These are phyloP conservation scores for Hordeum marinum DNA, from an alignment of 176 grass and related monocot species.

Conservation along the genomic window DNA sequence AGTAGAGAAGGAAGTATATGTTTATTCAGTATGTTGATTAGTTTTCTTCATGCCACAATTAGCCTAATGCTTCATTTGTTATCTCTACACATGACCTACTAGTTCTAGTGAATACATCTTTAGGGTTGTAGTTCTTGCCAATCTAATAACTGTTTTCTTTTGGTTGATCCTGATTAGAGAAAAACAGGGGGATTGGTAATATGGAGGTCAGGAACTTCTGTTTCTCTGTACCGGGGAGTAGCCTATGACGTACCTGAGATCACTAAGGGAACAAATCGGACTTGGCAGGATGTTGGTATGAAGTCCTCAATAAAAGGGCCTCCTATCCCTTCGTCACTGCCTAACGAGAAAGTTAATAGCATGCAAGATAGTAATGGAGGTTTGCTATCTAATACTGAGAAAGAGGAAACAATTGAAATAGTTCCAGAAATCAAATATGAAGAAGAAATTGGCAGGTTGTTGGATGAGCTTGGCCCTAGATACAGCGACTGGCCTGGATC, in stretches of 20 bases:
- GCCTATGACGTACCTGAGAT: slow-evolving; percentile 49
- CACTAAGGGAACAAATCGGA: slow-evolving; percentile 37
- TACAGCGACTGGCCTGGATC: slow-evolving; percentile 87
- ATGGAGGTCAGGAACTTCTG: slow-evolving; percentile 90
- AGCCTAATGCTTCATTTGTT: neutral
- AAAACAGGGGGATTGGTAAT: slow-evolving; percentile 96
- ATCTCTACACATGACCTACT: neutral
- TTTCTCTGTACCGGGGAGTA: slow-evolving; percentile 86
- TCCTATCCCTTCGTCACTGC: slow-evolving; percentile 5
- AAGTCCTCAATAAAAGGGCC: slow-evolving; percentile 29
- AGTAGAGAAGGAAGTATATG: neutral
- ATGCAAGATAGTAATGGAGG: slow-evolving; percentile 15
- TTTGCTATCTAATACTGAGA: slow-evolving; percentile 22
- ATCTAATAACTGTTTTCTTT: slow-evolving; percentile 29
- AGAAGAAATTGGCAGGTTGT: slow-evolving; percentile 74
- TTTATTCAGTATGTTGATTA: neutral
- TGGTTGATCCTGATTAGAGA: slow-evolving; percentile 48
- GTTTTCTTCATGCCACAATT: neutral
- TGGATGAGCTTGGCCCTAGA: slow-evolving; percentile 79
- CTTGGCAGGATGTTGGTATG: slow-evolving; percentile 26
- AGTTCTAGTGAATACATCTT: slow-evolving; percentile 1
- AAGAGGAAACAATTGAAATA: slow-evolving; percentile 26
- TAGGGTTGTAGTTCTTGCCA: neutral
- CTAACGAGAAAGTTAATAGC: neutral
- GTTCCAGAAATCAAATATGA: slow-evolving; percentile 73